Evolutionary conservation across 768 basidiomycete genomes (phyloP).

Genomic region (Russula sp.): DNA sequence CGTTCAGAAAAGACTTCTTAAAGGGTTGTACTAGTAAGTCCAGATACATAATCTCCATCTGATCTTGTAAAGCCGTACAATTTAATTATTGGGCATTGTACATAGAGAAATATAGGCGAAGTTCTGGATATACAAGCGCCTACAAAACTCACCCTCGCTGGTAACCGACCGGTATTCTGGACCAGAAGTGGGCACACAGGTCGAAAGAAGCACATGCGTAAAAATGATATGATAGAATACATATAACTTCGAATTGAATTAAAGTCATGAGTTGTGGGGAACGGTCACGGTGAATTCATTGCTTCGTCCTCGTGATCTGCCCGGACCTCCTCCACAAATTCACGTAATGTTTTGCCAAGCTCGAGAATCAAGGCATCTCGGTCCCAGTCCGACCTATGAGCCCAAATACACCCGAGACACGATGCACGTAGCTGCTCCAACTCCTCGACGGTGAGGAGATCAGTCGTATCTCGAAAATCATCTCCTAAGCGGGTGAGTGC

Average conservation of each 20-base stretch:
- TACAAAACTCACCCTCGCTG: background rate
- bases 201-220: constrained; percentile 11
- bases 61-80: background rate
- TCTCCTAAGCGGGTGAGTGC: constrained; percentile 49
- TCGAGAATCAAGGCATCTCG: constrained; percentile 61
- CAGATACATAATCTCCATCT: background rate
- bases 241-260: constrained; percentile 22
- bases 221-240: constrained; percentile 23
- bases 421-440: constrained; percentile 91
- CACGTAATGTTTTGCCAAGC: constrained; percentile 52
- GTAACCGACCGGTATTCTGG: constrained; percentile 1
- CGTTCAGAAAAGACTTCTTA: constrained; percentile 28
- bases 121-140: background rate
- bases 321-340: constrained; percentile 65
- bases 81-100: constrained; percentile 8
- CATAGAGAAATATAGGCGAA: constrained; percentile 9
- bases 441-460: constrained; percentile 72
- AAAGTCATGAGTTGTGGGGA: constrained; percentile 4
- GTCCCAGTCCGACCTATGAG: constrained; percentile 79
- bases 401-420: constrained; percentile 80
- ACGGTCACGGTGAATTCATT: constrained; percentile 7
- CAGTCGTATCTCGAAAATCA: constrained; percentile 54
- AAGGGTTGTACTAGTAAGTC: background rate
- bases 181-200: background rate
- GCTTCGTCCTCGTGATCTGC: constrained; percentile 30